Conservation (phyloP, 768 basidiomycete genomes). For the Lactifluus pinguis region DNA sequence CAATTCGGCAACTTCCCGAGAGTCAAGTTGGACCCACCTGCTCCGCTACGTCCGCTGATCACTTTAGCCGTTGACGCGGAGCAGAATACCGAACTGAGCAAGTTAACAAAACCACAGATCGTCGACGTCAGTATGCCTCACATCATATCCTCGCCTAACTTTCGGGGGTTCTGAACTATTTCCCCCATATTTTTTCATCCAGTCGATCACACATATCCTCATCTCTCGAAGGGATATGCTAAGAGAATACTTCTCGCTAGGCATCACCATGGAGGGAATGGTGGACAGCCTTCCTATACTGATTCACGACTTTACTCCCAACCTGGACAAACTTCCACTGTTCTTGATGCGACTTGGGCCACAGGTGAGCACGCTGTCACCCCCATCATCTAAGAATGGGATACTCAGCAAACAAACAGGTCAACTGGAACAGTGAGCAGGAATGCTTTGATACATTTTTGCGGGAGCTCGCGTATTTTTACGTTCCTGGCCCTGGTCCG, state of each 20-base stretch:
- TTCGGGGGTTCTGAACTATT: neutral
- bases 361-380: conserved; percentile 36
- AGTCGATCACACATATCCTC: conserved; percentile 61
- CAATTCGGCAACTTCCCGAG: conserved; percentile 82
- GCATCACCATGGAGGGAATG: conserved; percentile 54
- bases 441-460: conserved; percentile 83
- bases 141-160: neutral
- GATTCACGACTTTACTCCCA: conserved; percentile 81
- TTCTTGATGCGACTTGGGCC: conserved; percentile 89
- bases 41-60: conserved; percentile 59
- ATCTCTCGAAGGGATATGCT: conserved; percentile 71
- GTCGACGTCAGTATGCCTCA: conserved; percentile 47
- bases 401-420: conserved; percentile 37
- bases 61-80: conserved; percentile 72
- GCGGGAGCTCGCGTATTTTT: conserved; percentile 87
- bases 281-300: conserved; percentile 78
- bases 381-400: neutral
- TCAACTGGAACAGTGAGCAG: conserved; percentile 78
- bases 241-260: conserved; percentile 81
- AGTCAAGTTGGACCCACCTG: conserved; percentile 77
- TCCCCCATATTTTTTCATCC: neutral
- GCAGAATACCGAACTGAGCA: conserved; percentile 40
- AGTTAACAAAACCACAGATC: conserved; percentile 51
- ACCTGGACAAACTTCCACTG: conserved; percentile 80
- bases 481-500: conserved; percentile 54